Base-by-base conservation (phyloP, 306 rosid species). In the Citrullus amarus region DNA sequence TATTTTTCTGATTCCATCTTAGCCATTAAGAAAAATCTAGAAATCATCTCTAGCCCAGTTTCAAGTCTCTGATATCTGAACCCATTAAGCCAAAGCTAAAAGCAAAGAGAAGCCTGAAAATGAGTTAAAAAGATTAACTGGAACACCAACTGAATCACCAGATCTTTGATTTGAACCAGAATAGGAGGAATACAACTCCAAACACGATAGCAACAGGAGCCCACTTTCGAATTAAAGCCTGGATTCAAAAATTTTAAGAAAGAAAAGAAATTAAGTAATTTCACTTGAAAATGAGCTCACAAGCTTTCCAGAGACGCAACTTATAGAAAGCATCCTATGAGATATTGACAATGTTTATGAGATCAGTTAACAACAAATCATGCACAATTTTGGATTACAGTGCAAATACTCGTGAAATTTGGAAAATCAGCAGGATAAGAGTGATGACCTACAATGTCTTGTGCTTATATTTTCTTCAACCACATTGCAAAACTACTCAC, bases 131-230 rank as follows among this genome's bases (percentile, higher is more conserved):
- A 53, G 43, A 30, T 71, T 36, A 38, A 10, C 65, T 51, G 36
- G 77, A 72, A 72, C 77, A 12, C 83, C 80, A 79, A 86, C 78
- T 69, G 30, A 84, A 82, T 96, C 93, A 91, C 97, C 99, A 93
- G 54, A 96, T 77, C 92, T 92, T 96, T 63, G 86, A 86, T 83
- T 95, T 95, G 73, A 96, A 81, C 98, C 99, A 96, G 91, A 91
- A 92, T 76, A 96, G 93, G n/a, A 96, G 86, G 87, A 92, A 88
- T 82, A 96, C 99, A 75, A 96, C 96, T 89, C 99, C 99, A 9
- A 96, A 83, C 72, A 96, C 99, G 78, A 95, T 90, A 58, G 98
- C 95, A 83, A 92, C 95, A n/a, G 98, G 98, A 4, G 97, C 98
- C 95, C 95, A 89, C 89, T 95, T 95, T 61, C 91, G 90, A 79